Evolutionary conservation across 2,329 filamentous ascomycete species (phyloP).

Genomic region (Fusarium tanahbumbuense): DNA sequence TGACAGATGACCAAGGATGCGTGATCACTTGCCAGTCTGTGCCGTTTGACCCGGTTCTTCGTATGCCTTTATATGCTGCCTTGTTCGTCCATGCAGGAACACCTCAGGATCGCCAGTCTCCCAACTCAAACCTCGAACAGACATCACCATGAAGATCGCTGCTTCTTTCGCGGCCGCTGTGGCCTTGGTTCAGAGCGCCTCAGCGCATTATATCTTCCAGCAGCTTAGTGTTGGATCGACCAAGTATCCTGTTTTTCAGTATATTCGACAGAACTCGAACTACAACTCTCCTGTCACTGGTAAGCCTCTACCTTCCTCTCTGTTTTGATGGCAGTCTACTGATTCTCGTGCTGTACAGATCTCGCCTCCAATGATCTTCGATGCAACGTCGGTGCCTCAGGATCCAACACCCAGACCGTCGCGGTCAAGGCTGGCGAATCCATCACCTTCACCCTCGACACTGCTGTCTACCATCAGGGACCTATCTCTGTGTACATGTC

Average conservation of each 20-base stretch:
- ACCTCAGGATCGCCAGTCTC: neutral
- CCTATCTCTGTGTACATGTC: constrained; percentile 17
- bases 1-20: neutral
- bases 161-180: neutral
- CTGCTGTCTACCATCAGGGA: constrained; percentile 15
- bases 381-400: constrained; percentile 14
- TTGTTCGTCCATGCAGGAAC: neutral
- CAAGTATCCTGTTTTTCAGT: constrained; percentile 6
- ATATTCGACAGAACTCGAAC: constrained; percentile 18
- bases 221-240: constrained; percentile 13
- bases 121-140: accelerated
- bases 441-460: constrained; percentile 14
- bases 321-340: accelerated
- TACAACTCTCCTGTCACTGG: constrained; percentile 23
- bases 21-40: neutral
- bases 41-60: neutral
- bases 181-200: neutral
- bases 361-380: constrained; percentile 8
- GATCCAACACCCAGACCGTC: neutral
- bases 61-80: neutral
- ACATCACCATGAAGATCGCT: constrained; percentile 1
- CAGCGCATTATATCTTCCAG: constrained; percentile 17
- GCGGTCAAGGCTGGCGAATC: constrained; percentile 13
- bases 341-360: accelerated
- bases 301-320: accelerated